Evolutionary conservation across 1,284 basidiomycete species (phyloP).

Genomic region (Tremellales sp.): DNA sequence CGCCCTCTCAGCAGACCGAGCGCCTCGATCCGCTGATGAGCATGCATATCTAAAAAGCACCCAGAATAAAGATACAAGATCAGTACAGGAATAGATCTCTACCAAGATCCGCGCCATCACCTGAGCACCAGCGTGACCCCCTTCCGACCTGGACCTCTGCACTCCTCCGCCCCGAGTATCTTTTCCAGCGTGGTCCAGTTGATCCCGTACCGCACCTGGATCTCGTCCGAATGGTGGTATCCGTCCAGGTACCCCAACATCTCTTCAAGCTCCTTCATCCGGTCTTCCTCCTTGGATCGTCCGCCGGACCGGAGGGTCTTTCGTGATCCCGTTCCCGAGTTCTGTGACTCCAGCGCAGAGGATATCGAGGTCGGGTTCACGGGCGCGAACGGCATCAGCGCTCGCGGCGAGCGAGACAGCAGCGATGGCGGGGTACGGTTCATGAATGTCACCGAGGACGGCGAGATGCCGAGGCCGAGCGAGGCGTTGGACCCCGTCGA

Average conservation of each 20-base stretch:
- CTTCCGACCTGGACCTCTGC: constrained; percentile 34
- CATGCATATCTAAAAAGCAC: no score
- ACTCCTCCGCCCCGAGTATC: constrained; percentile 56
- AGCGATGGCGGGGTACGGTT: constrained; percentile 21
- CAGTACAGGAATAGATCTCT: neutral
- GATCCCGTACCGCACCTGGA: constrained; percentile 74
- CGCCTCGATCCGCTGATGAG: no score
- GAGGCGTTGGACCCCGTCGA: constrained; percentile 28
- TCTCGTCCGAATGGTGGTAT: constrained; percentile 84
- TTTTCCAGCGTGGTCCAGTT: constrained; percentile 78
- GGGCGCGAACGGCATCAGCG: neutral
- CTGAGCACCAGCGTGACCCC: constrained; percentile 36
- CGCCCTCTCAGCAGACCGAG: no score
- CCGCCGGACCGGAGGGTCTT: neutral
- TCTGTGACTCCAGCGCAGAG: no score
- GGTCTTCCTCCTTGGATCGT: constrained; percentile 23
- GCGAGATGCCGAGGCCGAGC: constrained; percentile 29
- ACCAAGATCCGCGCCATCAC: constrained; percentile 8
- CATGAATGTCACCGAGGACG: constrained; percentile 15
- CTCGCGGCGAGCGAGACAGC: constrained; percentile 10
- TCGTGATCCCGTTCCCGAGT: no score
- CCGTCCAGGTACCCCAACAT: constrained; percentile 70
- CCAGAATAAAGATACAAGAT: no score
- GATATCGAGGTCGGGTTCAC: neutral
- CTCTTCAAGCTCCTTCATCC: constrained; percentile 50